These are phyloP conservation scores for Venturia carpophila DNA, from an alignment of 2,329 filamentous ascomycete genomes.

Conservation along the genomic window DNA sequence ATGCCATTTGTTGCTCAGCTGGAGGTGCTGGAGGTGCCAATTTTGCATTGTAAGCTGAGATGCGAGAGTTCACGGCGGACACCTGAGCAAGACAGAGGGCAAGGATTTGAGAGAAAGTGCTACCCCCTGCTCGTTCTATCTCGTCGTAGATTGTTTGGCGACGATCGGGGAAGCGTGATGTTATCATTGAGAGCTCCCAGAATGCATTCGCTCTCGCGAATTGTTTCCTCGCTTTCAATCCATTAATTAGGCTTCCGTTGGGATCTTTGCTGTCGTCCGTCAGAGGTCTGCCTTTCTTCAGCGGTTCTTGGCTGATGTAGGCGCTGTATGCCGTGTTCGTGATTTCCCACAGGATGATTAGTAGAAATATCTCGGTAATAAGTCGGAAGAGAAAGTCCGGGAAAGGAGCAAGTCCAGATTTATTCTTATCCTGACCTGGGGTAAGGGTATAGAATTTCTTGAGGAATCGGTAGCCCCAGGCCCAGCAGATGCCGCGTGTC, in stretches of 20 bases:
- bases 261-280: slow-evolving; percentile 82
- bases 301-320: slow-evolving; percentile 71
- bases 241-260: slow-evolving; percentile 80
- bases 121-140: slow-evolving; percentile 71
- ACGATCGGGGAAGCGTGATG: slow-evolving; percentile 63
- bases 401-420: slow-evolving; percentile 14
- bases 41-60: slow-evolving; percentile 37
- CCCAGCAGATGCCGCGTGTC: slow-evolving; percentile 13
- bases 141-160: slow-evolving; percentile 79
- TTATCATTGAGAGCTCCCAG: slow-evolving; percentile 82
- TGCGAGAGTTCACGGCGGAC: slow-evolving; percentile 56
- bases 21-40: slow-evolving; percentile 21
- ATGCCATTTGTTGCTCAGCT: neutral
- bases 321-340: slow-evolving; percentile 70
- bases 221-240: slow-evolving; percentile 74
- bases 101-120: slow-evolving; percentile 75
- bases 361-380: slow-evolving; percentile 26
- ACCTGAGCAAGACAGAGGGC: slow-evolving; percentile 62
- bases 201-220: slow-evolving; percentile 62
- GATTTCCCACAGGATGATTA: slow-evolving; percentile 61
- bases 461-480: slow-evolving; percentile 41
- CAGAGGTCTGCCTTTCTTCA: slow-evolving; percentile 78
- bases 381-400: slow-evolving; percentile 15
- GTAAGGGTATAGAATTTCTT: slow-evolving; percentile 22
- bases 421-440: neutral